Conservation (phyloP, 1,139 yeast species). For the Suhomyces taliae region DNA sequence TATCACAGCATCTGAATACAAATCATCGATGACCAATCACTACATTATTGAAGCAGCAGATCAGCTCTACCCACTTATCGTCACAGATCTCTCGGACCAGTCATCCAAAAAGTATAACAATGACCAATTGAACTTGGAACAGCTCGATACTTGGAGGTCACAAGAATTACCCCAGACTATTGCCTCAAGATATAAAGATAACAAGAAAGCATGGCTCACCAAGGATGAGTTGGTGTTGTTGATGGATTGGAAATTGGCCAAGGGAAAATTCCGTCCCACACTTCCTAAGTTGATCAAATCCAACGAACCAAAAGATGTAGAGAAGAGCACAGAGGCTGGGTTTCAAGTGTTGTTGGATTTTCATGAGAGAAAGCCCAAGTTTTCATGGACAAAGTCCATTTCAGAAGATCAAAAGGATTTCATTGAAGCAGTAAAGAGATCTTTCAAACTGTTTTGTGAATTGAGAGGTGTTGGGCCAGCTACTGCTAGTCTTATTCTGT, state of each 20-base stretch:
- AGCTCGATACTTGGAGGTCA: conserved; percentile 40
- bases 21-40: neutral
- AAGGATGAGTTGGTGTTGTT: conserved; percentile 39
- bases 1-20: no score
- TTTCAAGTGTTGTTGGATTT: conserved; percentile 24
- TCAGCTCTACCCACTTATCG: conserved; percentile 16
- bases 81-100: conserved; percentile 18
- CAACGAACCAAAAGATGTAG: conserved; percentile 32
- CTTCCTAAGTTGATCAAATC: conserved; percentile 42
- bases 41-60: conserved; percentile 9
- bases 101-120: conserved; percentile 19
- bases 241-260: conserved; percentile 53
- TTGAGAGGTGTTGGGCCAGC: conserved; percentile 54
- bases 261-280: conserved; percentile 48
- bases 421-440: conserved; percentile 18
- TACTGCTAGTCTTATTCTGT: conserved; percentile 45
- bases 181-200: conserved; percentile 18
- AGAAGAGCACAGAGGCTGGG: conserved; percentile 30
- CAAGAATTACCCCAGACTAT: conserved; percentile 27
- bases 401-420: conserved; percentile 14
- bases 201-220: conserved; percentile 29
- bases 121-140: conserved; percentile 26
- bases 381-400: conserved; percentile 12
- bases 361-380: conserved; percentile 1
- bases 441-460: conserved; percentile 32